Evolutionary conservation across 306 rosid species (phyloP).

Genomic region (Prunus padus): DNA sequence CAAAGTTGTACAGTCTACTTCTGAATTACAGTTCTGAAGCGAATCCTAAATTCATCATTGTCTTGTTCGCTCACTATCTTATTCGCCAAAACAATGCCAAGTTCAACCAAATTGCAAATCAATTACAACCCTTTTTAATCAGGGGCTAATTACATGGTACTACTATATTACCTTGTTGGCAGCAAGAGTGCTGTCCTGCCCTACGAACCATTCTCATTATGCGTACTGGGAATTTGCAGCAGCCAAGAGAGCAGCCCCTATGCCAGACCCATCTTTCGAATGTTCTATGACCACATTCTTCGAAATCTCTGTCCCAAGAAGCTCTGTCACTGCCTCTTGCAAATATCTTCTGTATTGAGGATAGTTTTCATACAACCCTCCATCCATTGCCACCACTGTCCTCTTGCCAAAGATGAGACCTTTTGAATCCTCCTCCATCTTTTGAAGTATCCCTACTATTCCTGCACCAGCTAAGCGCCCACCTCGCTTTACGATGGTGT

Average conservation of each 20-base stretch:
- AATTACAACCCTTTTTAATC: neutral
- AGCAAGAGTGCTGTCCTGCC: neutral
- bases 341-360: slow-evolving; percentile 75
- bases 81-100: slow-evolving; percentile 6
- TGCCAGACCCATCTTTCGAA: slow-evolving; percentile 87
- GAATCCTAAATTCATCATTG: neutral
- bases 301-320: slow-evolving; percentile 64
- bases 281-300: slow-evolving; percentile 60
- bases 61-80: neutral
- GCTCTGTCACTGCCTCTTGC: slow-evolving; percentile 54
- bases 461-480: slow-evolving; percentile 97
- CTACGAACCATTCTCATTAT: slow-evolving; percentile 32
- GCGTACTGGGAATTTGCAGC: slow-evolving; percentile 77
- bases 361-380: slow-evolving; percentile 80
- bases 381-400: slow-evolving; percentile 91
- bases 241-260: slow-evolving; percentile 94
- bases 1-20: neutral
- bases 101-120: slow-evolving; percentile 3
- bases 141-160: slow-evolving; percentile 4
- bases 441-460: slow-evolving; percentile 77
- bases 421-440: slow-evolving; percentile 73
- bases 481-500: slow-evolving; percentile 78
- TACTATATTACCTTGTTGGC: slow-evolving; percentile 1
- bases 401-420: slow-evolving; percentile 68
- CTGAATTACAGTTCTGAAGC: neutral